Conservation (phyloP, 2,329 filamentous ascomycete genomes). For the Claviceps capensis region DNA sequence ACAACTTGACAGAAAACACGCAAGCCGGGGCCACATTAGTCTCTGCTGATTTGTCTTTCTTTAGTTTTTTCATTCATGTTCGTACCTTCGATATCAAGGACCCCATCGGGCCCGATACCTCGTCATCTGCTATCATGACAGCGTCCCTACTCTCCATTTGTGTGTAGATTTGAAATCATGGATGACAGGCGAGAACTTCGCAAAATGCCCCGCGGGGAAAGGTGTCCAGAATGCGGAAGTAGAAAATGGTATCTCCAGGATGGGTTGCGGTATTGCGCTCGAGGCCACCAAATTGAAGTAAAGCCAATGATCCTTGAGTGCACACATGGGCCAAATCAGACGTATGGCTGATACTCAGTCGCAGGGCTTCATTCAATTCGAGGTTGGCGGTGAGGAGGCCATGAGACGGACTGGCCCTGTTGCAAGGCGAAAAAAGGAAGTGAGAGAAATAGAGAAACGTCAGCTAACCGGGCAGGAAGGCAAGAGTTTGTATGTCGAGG, state of each 20-base stretch:
- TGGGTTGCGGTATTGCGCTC: conserved; percentile 64
- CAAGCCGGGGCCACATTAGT: not conserved
- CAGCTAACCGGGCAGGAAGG: conserved; percentile 54
- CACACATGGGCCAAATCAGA: not conserved
- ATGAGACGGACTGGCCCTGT: conserved; percentile 47
- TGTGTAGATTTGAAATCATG: conserved; percentile 16
- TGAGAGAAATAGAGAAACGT: conserved; percentile 35
- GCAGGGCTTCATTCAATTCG: conserved; percentile 41
- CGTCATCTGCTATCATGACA: not conserved
- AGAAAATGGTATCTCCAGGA: conserved; percentile 60
- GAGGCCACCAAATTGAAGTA: conserved; percentile 69
- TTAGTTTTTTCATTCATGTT: not conserved
- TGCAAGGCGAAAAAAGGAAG: conserved; percentile 43
- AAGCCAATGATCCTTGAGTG: conserved; percentile 3
- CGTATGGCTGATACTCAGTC: not conserved
- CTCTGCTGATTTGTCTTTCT: not conserved
- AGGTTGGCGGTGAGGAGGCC: conserved; percentile 54
- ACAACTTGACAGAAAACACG: not conserved
- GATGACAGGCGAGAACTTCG: conserved; percentile 29
- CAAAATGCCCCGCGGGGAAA: conserved; percentile 37
- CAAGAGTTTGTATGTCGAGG: conserved; percentile 67
- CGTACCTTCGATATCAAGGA: not conserved
- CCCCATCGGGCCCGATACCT: not conserved
- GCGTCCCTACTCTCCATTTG: not conserved
- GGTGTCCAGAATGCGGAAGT: conserved; percentile 54